Base-by-base conservation (phyloP, 2,329 filamentous ascomycete species). In the Chrysoporthe austroafricana region DNA sequence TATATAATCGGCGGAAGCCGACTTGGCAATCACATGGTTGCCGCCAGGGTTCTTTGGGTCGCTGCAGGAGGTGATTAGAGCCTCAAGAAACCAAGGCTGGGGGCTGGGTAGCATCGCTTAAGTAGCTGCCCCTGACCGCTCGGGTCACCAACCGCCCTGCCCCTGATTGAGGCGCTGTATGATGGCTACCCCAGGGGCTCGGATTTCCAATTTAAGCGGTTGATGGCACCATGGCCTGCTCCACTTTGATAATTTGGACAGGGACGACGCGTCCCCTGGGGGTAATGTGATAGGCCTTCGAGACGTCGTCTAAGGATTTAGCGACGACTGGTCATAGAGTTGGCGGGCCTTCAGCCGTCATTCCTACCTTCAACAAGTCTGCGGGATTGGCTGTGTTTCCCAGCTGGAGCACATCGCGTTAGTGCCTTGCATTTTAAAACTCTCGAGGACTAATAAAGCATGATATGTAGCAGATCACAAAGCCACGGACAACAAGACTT, bases 91-190 rank as follows among this genome's bases (percentile, higher is more conserved):
- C 36, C 9, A 48, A 21, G 46, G 16, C 18, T n/a, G 50, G 5
- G 11, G 50, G 26, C 26, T 32, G 36, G 36, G 36, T 54, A 14
- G 5, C 11, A 34, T 32, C 50, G 50, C 50, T 54, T 54, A 52
- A 32, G 48, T 21, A 39, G 36, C 26, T 32, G 50, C 1, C 50
- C 50, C 50, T 54, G 21, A 14, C 50, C 32, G 50, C 50, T 2
- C 26, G 50, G 50, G 13, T 54, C 11, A 14, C 11, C 32, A 54
- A 54, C 11, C 50, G 50, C 26, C 50, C 14, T 7, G 11, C 50
- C 50, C 50, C 50, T 54, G 50, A 54, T 32, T 54, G 50, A 54
- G 50, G 21, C 50, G 50, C 50, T 54, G 26, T 16, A 21, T 9
- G 4, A 34, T 16, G 13, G 26, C 13, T 32, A 34, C 50, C 50